Base-by-base conservation (phyloP, 345 rosid species). In the Acer yangbiense region DNA sequence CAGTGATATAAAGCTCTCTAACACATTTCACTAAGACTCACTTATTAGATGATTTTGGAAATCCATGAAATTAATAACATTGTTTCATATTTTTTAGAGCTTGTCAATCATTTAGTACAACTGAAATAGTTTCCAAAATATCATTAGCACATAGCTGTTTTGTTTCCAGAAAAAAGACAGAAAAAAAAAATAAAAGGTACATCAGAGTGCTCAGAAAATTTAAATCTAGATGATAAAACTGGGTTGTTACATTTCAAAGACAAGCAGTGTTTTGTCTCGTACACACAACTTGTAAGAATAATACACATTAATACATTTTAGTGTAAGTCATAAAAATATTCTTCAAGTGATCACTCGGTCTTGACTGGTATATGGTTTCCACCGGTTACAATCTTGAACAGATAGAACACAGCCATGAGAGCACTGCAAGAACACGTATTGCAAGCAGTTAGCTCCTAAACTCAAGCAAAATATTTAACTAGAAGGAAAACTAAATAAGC, bases 331-430 rank as follows among this genome's bases (percentile, higher is more conserved):
- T 11, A 44, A 11, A n/a, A 57, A 50, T 14, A 16, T 55, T 44
- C 17, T 23, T 55, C 63, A 57, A 70, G 41, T 66, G 65, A 62
- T 90, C 85, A 94, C 85, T 91, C 95, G 46, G 91, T 81, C 92
- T 96, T 96, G 76, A 87, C 57, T 14, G 97, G 85, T 72, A 91
- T 75, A 69, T 88, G 97, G 82, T 94, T 96, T 76, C 99, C 98
- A 27, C 98, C 98, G 4, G 92, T 91, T 0, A 90, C 91, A 62
- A 93, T 75, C 90, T 96, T 96, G 88, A 88, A 92, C 25, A 92
- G 79, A 84, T 91, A 96, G 84, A 94, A 96, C 43, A 69, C 83
- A 32, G 98, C 88, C 99, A 96, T 94, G 58, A 96, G 87, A 81
- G 87, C 94, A 85, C 99, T 96, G 97, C 93, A 85, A 83, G 73